Conservation (phyloP, 345 rosid genomes). For the Dipteronia sinensis region DNA sequence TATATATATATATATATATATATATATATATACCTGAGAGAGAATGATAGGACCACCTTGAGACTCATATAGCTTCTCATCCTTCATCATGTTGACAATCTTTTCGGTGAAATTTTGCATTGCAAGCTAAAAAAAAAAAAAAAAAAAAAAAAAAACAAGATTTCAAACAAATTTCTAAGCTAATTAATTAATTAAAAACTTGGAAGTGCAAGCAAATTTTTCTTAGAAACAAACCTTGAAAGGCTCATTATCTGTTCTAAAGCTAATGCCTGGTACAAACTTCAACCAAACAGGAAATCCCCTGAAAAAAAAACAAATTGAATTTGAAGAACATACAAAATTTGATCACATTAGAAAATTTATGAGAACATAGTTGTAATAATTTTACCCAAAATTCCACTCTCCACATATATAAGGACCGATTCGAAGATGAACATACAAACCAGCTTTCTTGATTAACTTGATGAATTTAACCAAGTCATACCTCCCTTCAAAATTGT, state of each 20-base stretch:
- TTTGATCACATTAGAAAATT: background rate
- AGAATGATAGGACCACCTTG: conserved; percentile 91
- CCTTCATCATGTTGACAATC: conserved; percentile 82
- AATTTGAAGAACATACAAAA: background rate
- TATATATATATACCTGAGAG: conserved; percentile 82
- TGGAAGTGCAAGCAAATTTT: background rate
- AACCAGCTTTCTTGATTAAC: conserved; percentile 52
- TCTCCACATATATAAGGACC: conserved; percentile 79
- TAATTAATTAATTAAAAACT: background rate
- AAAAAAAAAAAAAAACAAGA: conserved; percentile 24
- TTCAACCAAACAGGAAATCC: conserved; percentile 92
- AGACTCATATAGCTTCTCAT: conserved; percentile 61
- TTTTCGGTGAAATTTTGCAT: conserved; percentile 72
- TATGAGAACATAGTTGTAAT: background rate
- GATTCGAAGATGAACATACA: conserved; percentile 67
- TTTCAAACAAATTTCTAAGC: background rate
- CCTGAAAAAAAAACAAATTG: conserved; percentile 27
- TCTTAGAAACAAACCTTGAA: conserved; percentile 56
- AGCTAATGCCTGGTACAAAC: conserved; percentile 75
- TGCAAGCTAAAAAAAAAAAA: conserved; percentile 38
- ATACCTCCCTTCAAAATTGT: conserved; percentile 59
- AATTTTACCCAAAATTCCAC: conserved; percentile 71
- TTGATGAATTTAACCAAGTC: conserved; percentile 63
- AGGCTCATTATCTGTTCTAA: conserved; percentile 85
- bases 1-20: too few species aligned